Evolutionary conservation across 2,329 filamentous ascomycete species (phyloP).

Genomic region (Westerdykella aurantiaca): DNA sequence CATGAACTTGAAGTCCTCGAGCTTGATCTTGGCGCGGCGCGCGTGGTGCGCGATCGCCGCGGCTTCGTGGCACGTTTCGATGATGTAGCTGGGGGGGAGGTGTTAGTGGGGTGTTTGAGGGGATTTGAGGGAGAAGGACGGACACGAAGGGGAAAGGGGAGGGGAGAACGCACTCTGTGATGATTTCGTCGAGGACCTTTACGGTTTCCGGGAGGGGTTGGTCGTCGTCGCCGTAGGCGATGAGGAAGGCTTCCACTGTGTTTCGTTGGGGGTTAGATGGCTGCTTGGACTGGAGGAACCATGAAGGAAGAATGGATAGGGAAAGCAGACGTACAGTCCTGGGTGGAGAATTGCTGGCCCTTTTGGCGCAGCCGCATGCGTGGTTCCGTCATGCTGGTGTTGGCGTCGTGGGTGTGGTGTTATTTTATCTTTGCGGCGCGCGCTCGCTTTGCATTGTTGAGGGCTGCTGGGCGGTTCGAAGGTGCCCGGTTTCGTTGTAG

Average conservation of each 20-base stretch:
- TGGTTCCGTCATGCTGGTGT: slow-evolving; percentile 41
- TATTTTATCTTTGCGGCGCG: too few species aligned
- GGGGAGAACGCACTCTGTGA: slow-evolving; percentile 58
- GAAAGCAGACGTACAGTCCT: slow-evolving; percentile 34
- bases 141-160: too few species aligned
- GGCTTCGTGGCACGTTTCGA: slow-evolving; percentile 86
- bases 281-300: background rate
- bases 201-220: slow-evolving; percentile 78
- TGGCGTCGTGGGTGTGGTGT: background rate
- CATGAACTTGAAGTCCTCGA: slow-evolving; percentile 95
- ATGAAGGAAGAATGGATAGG: background rate
- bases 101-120: background rate
- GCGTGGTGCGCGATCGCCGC: slow-evolving; percentile 79
- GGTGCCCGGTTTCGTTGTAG: too few species aligned
- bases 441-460: too few species aligned
- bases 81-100: slow-evolving; percentile 59
- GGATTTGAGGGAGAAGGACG: too few species aligned
- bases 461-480: too few species aligned
- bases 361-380: slow-evolving; percentile 45
- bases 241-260: slow-evolving; percentile 67
- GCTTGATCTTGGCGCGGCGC: slow-evolving; percentile 92
- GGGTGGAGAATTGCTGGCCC: slow-evolving; percentile 42
- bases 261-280: slow-evolving; percentile 2
- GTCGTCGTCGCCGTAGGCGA: slow-evolving; percentile 71
- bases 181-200: slow-evolving; percentile 84